Percentiles rank a stretch among this genome's conserved stretches.
Conservation (phyloP, 495 filamentous ascomycete species). For the Chaetomidium leptoderma region DNA sequence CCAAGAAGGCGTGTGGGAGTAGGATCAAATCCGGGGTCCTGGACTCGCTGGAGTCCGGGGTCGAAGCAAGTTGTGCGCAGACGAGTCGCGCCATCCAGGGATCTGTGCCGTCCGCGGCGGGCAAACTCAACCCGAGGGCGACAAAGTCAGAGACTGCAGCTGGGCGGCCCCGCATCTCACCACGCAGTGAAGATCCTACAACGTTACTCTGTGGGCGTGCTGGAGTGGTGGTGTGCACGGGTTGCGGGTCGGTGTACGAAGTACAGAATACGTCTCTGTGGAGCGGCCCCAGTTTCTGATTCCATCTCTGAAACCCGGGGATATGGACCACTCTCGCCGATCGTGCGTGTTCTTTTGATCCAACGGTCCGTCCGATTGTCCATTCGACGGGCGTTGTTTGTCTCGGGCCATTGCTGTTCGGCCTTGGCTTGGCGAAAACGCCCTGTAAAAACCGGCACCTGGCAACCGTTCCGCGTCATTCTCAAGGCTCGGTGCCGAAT, state of each 20-base stretch:
- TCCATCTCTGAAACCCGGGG: background rate
- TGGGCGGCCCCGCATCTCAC: background rate
- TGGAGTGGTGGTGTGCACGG: background rate
- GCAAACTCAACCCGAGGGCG: background rate
- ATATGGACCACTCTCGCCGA: background rate
- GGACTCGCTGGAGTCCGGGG: background rate
- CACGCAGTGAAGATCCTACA: constrained; percentile 15
- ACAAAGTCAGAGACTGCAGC: background rate
- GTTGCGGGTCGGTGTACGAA: background rate
- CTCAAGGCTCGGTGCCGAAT: constrained; percentile 1
- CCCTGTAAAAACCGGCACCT: background rate
- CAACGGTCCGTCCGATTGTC: background rate
- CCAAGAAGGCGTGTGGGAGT: constrained; percentile 1
- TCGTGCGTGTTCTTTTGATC: background rate
- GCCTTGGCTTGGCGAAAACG: too few species aligned
- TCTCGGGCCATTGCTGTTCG: too few species aligned
- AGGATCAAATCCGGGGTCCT: constrained; percentile 5
- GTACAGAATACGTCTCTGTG: too few species aligned
- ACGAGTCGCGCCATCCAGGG: background rate
- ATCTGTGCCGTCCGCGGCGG: background rate
- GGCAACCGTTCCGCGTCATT: background rate
- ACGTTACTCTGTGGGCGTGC: constrained; percentile 4
- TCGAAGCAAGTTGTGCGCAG: background rate
- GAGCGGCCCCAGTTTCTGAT: background rate
- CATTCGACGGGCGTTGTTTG: background rate